Evolutionary conservation across 352 stramenopile genomes (phyloP), one percentile per base, ranked within the genome.

Genomic region (Phytophthora pisi): DNA sequence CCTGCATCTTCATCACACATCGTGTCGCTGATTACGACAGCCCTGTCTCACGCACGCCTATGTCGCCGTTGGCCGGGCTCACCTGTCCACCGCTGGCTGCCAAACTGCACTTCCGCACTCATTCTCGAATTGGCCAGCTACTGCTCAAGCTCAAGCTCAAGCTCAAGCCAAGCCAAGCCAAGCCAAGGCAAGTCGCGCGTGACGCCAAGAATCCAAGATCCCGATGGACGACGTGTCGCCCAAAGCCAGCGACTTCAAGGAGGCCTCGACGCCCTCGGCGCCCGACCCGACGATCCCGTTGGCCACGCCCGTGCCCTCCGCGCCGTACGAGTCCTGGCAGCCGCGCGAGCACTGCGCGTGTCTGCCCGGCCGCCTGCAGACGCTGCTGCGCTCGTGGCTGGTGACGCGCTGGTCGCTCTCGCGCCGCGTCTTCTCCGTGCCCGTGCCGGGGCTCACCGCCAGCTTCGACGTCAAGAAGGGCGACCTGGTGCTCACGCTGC

Each of bases 401-500:
- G 57, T 52, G 2, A n/a, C 59, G 3, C 69, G 72, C 23, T 80
- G 69, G 64, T 51, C 26, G 0, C 51, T 80, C 0, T 65, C 68
- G 0, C 50, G 42, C 15, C 57, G 28, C 15, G 42, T 75, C 34
- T 80, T 75, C 58, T 62, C 65, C 8, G 36, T 60, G 30, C 61
- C 69, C 0, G n/a, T 80, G 23, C 64, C 69, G 10, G 6, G 57
- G 3, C 51, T 79, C 15, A 82, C 74, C 0, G 15, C 57, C 13
- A 36, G 23, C 0, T 64, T 82, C n/a, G 64, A 79, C 53, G 46
- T 84, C 18, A 84, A 79, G 53, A 51, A 68, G 42, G 75, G 75
- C 20, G 72, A 84, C 18, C 16, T 79, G 23, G 20, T 78, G 24
- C 8, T 81, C 34, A 75, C 64, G 6, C 18, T 79, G 5, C 72